Evolutionary conservation across 75 land plant genomes (phyloP).

Genomic region (Chamaecyparis obtusa): DNA sequence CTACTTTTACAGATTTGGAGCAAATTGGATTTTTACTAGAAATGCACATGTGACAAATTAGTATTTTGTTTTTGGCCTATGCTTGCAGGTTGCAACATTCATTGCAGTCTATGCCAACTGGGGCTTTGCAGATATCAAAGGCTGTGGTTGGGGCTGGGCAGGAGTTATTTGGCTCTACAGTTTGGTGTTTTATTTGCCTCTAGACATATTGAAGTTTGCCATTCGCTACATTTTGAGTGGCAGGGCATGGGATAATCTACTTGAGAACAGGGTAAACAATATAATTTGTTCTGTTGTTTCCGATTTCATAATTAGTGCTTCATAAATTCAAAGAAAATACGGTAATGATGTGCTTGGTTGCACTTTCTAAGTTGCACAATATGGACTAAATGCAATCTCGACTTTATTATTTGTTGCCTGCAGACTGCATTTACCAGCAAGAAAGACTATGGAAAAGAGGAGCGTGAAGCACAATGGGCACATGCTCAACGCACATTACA

Average conservation of each 20-base stretch:
- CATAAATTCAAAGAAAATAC: no score
- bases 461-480: constrained; percentile 86
- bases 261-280: constrained; percentile 34
- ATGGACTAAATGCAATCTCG: background rate
- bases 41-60: background rate
- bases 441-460: constrained; percentile 85
- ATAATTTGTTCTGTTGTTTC: background rate
- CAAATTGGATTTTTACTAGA: background rate
- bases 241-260: constrained; percentile 49
- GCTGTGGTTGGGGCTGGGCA: constrained; percentile 84
- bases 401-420: background rate
- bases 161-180: constrained; percentile 82
- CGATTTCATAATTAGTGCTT: background rate
- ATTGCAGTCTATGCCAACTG: constrained; percentile 78
- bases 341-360: no score
- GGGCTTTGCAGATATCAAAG: constrained; percentile 69
- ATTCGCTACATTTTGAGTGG: constrained; percentile 53
- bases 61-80: background rate
- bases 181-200: constrained; percentile 60
- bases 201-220: constrained; percentile 61
- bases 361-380: background rate
- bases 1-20: no score
- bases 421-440: constrained; percentile 85
- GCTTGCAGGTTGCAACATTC: constrained; percentile 68
- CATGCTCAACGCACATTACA: constrained; percentile 80